phyloP scores from a whole-genome alignment of 106 monocot species.

The Platanthera zijinensis region DNA sequence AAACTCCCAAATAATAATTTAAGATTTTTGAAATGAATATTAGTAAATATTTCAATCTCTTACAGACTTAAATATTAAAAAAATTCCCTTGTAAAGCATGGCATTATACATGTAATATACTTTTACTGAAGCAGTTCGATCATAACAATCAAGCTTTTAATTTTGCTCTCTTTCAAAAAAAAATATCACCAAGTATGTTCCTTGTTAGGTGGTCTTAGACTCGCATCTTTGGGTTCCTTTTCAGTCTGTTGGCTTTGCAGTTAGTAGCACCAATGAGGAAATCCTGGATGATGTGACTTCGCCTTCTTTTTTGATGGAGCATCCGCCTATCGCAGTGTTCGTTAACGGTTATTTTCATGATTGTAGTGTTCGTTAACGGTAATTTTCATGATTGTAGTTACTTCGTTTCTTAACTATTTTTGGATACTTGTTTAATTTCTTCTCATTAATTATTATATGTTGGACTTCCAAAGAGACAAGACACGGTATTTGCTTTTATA shows the following conservation, averaged over 20 bases:
- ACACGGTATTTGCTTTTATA: not conserved
- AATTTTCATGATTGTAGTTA: conserved; percentile 8
- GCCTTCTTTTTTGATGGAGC: conserved; percentile 90
- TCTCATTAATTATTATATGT: not conserved
- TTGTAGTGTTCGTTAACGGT: too few relatives aligned
- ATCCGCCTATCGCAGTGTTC: conserved; percentile 92
- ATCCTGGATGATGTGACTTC: conserved; percentile 70
- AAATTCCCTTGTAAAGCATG: not conserved
- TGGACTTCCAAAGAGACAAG: not conserved
- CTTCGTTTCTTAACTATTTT: not conserved
- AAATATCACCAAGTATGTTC: not conserved
- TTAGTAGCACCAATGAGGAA: conserved; percentile 50
- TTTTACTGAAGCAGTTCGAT: not conserved
- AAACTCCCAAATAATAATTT: too few relatives aligned
- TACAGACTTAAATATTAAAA: too few relatives aligned
- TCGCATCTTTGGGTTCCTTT: conserved; percentile 98
- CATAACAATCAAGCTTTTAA: not conserved
- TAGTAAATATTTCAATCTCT: too few relatives aligned
- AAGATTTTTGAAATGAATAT: too few relatives aligned
- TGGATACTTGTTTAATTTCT: not conserved
- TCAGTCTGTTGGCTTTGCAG: conserved; percentile 84
- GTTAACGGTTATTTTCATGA: conserved; percentile 64
- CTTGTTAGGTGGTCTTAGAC: conserved; percentile 58
- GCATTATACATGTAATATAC: not conserved
- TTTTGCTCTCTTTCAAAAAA: not conserved